phyloP scores from a whole-genome alignment of 1,139 yeast species.

The Pichia sp. region DNA sequence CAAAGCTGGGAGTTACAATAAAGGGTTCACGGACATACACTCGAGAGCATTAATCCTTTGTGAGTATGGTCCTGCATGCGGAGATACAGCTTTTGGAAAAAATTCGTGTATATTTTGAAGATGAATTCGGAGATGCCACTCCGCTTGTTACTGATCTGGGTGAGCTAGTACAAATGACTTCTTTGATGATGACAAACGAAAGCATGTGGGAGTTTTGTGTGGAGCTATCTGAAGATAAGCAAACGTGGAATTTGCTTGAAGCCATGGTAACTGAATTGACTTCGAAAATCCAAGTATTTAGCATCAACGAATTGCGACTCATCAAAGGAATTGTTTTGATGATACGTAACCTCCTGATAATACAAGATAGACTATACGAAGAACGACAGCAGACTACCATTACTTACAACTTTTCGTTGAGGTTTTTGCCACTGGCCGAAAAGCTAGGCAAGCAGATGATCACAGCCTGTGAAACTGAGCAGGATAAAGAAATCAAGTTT shows the following conservation, averaged over 20 bases:
- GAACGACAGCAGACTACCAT: not conserved
- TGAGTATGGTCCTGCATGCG: not conserved
- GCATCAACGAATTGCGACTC: conserved; percentile 10
- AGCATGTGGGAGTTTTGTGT: conserved; percentile 13
- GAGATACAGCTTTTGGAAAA: conserved; percentile 1
- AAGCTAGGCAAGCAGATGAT: not conserved
- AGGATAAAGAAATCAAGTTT: not conserved
- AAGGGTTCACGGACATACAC: no score
- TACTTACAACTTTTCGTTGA: not conserved
- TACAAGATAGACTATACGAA: conserved; percentile 2
- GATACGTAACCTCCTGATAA: conserved; percentile 17
- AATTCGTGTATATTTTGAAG: not conserved
- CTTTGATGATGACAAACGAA: conserved; percentile 16
- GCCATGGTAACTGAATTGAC: not conserved
- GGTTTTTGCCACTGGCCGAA: not conserved
- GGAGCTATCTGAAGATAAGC: not conserved
- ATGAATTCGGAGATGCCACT: not conserved
- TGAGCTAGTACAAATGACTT: conserved; percentile 12
- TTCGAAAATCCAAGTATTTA: not conserved
- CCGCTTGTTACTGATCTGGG: conserved; percentile 6
- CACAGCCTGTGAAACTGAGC: no score
- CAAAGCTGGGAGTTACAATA: no score
- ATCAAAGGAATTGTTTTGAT: conserved; percentile 18
- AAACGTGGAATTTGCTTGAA: conserved; percentile 1
- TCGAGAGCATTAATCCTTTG: no score